Evolutionary conservation across 2,329 filamentous ascomycete genomes (phyloP).

Genomic region (Aspergillus terreus): DNA sequence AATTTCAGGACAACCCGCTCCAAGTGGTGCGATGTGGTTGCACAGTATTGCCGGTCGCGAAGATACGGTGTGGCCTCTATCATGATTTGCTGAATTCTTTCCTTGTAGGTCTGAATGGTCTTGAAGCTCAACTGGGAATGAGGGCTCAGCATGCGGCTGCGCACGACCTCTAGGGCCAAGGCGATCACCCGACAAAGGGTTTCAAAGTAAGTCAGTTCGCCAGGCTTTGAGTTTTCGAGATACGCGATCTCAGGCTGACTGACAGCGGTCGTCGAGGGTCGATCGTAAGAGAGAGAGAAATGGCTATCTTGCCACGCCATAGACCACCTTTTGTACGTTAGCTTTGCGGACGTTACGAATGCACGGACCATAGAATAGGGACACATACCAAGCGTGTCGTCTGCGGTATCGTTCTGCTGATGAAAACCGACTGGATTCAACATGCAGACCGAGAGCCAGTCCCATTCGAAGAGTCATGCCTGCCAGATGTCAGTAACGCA

Average conservation of each 20-base stretch:
- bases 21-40: slow-evolving; percentile 48
- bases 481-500: slow-evolving; percentile 16
- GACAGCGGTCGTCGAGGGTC: slow-evolving; percentile 54
- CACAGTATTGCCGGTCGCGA: slow-evolving; percentile 48
- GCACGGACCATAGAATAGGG: no score
- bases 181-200: slow-evolving; percentile 55
- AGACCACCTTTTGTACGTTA: slow-evolving; percentile 48
- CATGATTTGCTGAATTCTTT: slow-evolving; percentile 56
- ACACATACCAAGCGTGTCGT: slow-evolving; percentile 41
- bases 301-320: slow-evolving; percentile 63
- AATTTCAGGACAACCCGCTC: slow-evolving; percentile 60
- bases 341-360: not conserved
- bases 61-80: slow-evolving; percentile 56
- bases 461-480: slow-evolving; percentile 59
- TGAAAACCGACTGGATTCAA: slow-evolving; percentile 53
- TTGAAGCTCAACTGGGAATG: slow-evolving; percentile 52
- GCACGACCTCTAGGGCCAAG: slow-evolving; percentile 55
- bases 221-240: slow-evolving; percentile 44
- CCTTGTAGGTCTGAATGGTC: slow-evolving; percentile 54
- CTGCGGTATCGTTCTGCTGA: slow-evolving; percentile 45
- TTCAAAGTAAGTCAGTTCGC: slow-evolving; percentile 55
- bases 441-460: slow-evolving; percentile 58
- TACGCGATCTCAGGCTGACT: slow-evolving; percentile 50
- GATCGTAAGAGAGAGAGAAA: slow-evolving; percentile 61
- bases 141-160: slow-evolving; percentile 53